These are phyloP conservation scores for Craspedostauros australis DNA, from an alignment of 108 stramenopile species.

Conservation along the genomic window DNA sequence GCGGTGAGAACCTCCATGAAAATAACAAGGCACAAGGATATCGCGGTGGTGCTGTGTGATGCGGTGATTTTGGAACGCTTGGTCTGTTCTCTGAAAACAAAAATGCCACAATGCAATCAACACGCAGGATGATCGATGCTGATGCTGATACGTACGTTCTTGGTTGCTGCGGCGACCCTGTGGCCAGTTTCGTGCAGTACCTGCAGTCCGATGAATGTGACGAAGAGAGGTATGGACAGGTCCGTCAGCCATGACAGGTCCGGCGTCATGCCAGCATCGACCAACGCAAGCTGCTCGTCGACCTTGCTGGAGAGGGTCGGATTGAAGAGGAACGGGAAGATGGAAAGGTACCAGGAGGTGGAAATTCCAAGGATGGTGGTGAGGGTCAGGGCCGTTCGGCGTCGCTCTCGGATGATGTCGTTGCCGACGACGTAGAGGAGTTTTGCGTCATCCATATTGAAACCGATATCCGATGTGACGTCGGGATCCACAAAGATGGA, in stretches of 20 bases:
- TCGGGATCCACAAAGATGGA: constrained; percentile 32
- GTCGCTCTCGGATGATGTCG: constrained; percentile 48
- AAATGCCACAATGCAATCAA: no score
- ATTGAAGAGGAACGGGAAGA: constrained; percentile 81
- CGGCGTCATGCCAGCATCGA: constrained; percentile 62
- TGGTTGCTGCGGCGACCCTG: constrained; percentile 37
- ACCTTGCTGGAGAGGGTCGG: constrained; percentile 47
- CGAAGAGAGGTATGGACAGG: constrained; percentile 65
- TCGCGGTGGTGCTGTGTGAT: no score
- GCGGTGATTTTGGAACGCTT: no score
- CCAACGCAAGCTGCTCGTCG: constrained; percentile 58
- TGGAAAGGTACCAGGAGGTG: constrained; percentile 68
- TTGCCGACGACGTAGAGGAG: constrained; percentile 61
- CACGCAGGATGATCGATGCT: no score
- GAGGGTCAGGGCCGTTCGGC: constrained; percentile 28
- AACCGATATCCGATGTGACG: background rate
- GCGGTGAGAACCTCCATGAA: no score
- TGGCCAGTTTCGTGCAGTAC: constrained; percentile 63
- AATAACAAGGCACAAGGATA: no score
- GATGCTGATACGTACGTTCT: constrained; percentile 25
- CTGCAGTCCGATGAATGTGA: constrained; percentile 57
- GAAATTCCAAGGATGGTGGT: constrained; percentile 57
- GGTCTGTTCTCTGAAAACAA: no score
- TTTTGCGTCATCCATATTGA: constrained; percentile 34
- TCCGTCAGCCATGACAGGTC: constrained; percentile 72